A percentile compares a stretch with the other conserved stretches of the same genome.
These are phyloP conservation scores for Linum trigynum DNA, from an alignment of 345 rosid genomes.

Conservation along the genomic window DNA sequence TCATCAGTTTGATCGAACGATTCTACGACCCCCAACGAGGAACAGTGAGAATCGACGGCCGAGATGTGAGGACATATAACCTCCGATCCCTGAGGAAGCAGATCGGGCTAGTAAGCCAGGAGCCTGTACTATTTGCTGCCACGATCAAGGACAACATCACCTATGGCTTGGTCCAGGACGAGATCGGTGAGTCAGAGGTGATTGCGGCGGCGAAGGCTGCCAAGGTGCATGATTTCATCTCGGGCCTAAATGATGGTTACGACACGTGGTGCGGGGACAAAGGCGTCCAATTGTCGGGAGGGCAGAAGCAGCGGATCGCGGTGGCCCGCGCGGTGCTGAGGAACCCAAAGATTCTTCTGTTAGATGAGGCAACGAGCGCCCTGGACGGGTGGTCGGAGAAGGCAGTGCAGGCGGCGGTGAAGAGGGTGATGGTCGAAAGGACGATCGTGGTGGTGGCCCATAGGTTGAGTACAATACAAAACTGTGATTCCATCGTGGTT, in stretches of 20 bases:
- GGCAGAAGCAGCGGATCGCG: slow-evolving; percentile 1
- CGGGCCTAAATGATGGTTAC: slow-evolving; percentile 19
- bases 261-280: slow-evolving; percentile 10
- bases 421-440: background rate
- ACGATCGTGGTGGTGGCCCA: slow-evolving; percentile 1
- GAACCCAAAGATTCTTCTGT: background rate
- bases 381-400: background rate
- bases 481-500: background rate
- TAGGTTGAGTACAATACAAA: background rate
- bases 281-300: background rate
- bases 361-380: background rate
- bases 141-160: slow-evolving; percentile 8
- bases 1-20: slow-evolving; percentile 21
- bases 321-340: background rate
- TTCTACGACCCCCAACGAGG: slow-evolving; percentile 23
- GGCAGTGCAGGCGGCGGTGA: background rate
- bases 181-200: background rate
- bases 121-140: slow-evolving; percentile 2
- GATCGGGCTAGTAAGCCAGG: slow-evolving; percentile 4
- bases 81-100: slow-evolving; percentile 18
- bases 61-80: slow-evolving; percentile 16
- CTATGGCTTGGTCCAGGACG: background rate
- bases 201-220: slow-evolving; percentile 21
- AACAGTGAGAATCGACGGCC: slow-evolving; percentile 16
- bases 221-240: slow-evolving; percentile 28